Evolutionary conservation across 495 filamentous ascomycete species (phyloP), one percentile per base, ranked within the genome.

Genomic region (Xylaria nigripes): DNA sequence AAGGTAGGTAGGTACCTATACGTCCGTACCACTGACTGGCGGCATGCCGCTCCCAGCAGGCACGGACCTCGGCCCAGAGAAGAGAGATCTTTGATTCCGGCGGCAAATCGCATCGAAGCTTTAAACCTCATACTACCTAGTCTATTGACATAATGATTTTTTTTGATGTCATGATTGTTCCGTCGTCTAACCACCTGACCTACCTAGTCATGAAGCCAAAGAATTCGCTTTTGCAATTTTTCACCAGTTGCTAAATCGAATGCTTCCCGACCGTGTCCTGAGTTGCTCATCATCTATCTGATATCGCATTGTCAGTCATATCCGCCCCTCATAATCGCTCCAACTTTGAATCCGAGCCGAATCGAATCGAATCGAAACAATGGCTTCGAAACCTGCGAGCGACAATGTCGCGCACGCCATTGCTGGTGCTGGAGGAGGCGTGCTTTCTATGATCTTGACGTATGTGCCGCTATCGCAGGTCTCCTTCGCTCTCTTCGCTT

Each of bases 401-500:
- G 89, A 95, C 73, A 93, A 96, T 69, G 86, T 95, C 64, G 86
- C 91, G 48, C 89, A 96, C 71, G 87, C 89, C 49, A 76, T 95
- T 54, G 85, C 88, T 41, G 90, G 90, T 48, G 88, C 89, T 36
- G 89, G 93, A 54, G 93, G 93, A 56, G 93, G 93, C 29, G 82
- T 97, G 25, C 76, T 97, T 18, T 96, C 93, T 34, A 97, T 96
- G 92, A 81, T 89, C 56, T 70, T 99, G 67, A 97, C 93, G 84
- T 95, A 76, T 23, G 79, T 52, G 30, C 51, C 42, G 25, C 50
- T 44, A 44, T 30, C 44, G 27, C 54, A 36, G 42, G 27, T 44
- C 12, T 34, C 36, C 21, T 27, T 13, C 18, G 10, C 19, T 30
- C 8, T 19, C 8, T 27, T 38, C 30, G 19, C 10, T 23, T 21